Base-by-base conservation (phyloP, 768 basidiomycete genomes). In the Pholiota molesta region DNA sequence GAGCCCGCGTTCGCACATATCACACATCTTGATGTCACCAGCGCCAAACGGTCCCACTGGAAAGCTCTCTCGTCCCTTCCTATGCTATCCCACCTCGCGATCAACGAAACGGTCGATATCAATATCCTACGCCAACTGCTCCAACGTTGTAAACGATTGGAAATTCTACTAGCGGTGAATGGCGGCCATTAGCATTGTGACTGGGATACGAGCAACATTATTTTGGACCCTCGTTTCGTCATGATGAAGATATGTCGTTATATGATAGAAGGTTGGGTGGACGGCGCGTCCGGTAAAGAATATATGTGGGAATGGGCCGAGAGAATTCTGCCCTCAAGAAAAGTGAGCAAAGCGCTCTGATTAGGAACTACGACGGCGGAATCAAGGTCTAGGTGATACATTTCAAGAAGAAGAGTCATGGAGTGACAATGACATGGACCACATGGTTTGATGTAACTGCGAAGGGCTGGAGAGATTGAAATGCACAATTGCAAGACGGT, bases 241-340 rank as follows among this genome's bases (percentile, higher is more conserved):
- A 26, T 55, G 23, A 52, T 65, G 52, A 19, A 57, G 31, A 47
- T 59, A 9, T 28, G 45, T 26, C 42, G 61, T 0, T 60, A 52
- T 29, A 35, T 59, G 1, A 21, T 62, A 7, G 39, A 14, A 28
- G 58, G 55, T 44, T 65, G 64, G 64, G 28, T 61, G 10, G 42
- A 57, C 11, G 21, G 60, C 23, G 49, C 44, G 11, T 26, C 42
- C 6, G 64, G 64, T 26, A 19, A 47, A 19, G 19, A 54, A 45
- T 49, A 62, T 60, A 59, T 65, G 37, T 65, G 64, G 64, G 54
- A 39, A 16, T 59, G 57, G 28, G 61, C 64, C 13, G 58, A 59
- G 28, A 26, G 8, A 64, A 60, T 39, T 60, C 62, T 28, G 26
- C 13, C 1, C 54, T 47, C 16, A 62, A 59, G 52, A 52, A 42